Base-by-base conservation (phyloP, 2,329 filamentous ascomycete genomes). In the Diaporthe helianthi region DNA sequence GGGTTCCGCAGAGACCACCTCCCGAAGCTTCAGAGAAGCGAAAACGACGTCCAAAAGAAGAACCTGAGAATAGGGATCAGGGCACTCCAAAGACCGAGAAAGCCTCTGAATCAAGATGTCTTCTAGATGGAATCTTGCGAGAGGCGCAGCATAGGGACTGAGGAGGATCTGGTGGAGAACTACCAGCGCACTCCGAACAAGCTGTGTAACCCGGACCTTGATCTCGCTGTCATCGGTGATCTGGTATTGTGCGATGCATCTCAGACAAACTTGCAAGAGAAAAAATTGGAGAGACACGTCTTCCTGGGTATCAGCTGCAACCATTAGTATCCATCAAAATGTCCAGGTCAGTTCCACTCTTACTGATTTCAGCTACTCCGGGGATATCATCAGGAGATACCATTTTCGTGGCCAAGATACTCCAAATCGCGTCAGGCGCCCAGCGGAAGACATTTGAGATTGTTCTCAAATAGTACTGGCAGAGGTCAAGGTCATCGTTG, bases 21-120 rank as follows among this genome's bases (percentile, higher is more conserved):
- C 84, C 51, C 86, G 83, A 51, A 96, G 85, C 75, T 90, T 93
- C 12, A 98, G 83, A 4, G 91, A 85, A 55, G 90, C 89, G 74
- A 92, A 88, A 3, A 94, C 86, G n/a, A 93, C 89, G 75, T 94
- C 92, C 29, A 98, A 86, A 12, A 97, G 81, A 0, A 93, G 84
- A 17, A 92, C 89, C 75, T 97, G 94, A 1, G 95, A 86, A 65
- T 90, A 90, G 36, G 90, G 86, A 73, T 93, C 92, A 1, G 87
- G 81, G 7, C 86, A 84, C 46, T 84, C 79, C 24, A 93, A 82
- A 19, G 90, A 86, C 74, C 86, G 84, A 33, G 83, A 82, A 7
- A 97, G 84, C 72, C 89, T 87, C 38, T 90, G 88, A 70, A 96
- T 90, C 33, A 97, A 83, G 44, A 87, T 79, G 24, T 88, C 83